Base-by-base conservation (phyloP, 202 grass and related monocot species). In the Panicum hallii region DNA sequence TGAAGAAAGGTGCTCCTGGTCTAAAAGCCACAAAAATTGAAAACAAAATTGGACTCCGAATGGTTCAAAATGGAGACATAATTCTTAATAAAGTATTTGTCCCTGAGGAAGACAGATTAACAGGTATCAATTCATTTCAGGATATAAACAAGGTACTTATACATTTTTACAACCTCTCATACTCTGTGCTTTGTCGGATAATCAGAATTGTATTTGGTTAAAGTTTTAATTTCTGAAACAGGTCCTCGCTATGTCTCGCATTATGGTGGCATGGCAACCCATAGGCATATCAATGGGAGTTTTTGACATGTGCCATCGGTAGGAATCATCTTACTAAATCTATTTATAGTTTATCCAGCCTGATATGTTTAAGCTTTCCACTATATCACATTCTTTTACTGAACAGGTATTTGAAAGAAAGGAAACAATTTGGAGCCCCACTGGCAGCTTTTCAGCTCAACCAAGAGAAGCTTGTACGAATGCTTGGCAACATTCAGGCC, bases 1-100 rank as follows among this genome's bases (percentile, higher is more conserved):
- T 99, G 67, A 94, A 99, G 79, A 99, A 96, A 83, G 93, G 93
- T 70, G 45, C 88, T 54, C 75, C 91, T 55, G 96, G 96, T 86
- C 90, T 99, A 55, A 92, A 84, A 82, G 85, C 86, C 44, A 92
- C 96, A 79, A 99, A 99, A 82, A 95, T 99, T 45, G 90, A 95
- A 89, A 99, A 99, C 43, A 99, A 99, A 90, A 99, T 99, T 86
- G 96, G 96, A 71, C 91, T 95, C 60, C 91, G 96, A 88, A 99
- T 99, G 81, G 93, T 99, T 77, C 96, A 99, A 82, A 99, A 99
- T 94, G 93, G 90, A 48, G 96, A 99, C 76, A 99, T 99, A 90
- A 40, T 99, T 72, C 58, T 99, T 76, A 83, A 96, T 57, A 93
- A 94, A 82, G 93, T 99, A 78, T 99, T 99, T 84, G 91, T 99